Conservation (phyloP, 768 basidiomycete species). For the Cytidiella melzeri region DNA sequence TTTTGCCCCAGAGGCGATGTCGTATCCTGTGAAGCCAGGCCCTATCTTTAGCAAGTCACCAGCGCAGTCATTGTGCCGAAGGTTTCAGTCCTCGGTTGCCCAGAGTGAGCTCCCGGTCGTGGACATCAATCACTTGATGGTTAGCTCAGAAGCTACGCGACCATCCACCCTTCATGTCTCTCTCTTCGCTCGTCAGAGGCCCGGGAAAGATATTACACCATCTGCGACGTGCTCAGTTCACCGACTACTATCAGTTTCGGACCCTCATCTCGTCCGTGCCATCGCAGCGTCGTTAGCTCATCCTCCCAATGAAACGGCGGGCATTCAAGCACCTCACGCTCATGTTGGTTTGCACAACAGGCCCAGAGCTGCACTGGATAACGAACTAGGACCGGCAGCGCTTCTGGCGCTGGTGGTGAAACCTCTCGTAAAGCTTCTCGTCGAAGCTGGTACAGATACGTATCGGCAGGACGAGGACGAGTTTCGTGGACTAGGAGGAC, state of each 20-base stretch:
- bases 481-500: slow-evolving; percentile 13
- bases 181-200: slow-evolving; percentile 5
- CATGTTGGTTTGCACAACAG: slow-evolving; percentile 6
- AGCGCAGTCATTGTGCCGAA: no score
- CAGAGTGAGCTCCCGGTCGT: slow-evolving; percentile 2
- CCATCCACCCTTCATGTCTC: slow-evolving; percentile 10
- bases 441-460: slow-evolving; percentile 28
- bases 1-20: no score
- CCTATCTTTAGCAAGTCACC: no score
- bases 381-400: slow-evolving; percentile 30
- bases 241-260: slow-evolving; percentile 22
- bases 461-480: slow-evolving; percentile 28
- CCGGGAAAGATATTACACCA: background rate
- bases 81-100: no score
- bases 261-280: slow-evolving; percentile 22
- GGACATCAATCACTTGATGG: slow-evolving; percentile 6
- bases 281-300: slow-evolving; percentile 7
- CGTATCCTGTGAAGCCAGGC: background rate
- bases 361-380: slow-evolving; percentile 15
- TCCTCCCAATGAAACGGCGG: background rate
- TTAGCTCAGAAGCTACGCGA: background rate
- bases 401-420: slow-evolving; percentile 29
- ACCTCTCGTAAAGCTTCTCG: slow-evolving; percentile 28
- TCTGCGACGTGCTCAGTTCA: slow-evolving; percentile 6
- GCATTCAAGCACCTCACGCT: background rate